A percentile compares a stretch with the other conserved stretches of the same genome.
These are phyloP conservation scores for Termitomyces sp. DNA, from an alignment of 768 basidiomycete species.

Conservation along the genomic window DNA sequence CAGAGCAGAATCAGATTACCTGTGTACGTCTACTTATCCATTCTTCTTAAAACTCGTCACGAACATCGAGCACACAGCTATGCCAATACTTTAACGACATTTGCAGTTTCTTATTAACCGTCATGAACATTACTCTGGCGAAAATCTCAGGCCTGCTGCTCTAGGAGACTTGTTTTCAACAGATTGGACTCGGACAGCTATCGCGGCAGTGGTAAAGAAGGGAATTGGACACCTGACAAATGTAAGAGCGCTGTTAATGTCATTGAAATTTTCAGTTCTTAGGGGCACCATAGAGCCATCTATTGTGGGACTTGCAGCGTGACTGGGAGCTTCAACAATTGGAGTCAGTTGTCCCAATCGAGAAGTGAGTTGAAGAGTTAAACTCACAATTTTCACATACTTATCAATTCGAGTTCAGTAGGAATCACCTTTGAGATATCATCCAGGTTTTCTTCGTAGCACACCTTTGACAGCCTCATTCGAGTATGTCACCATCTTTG, in stretches of 20 bases:
- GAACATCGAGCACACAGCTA: constrained; percentile 39
- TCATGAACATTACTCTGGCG: constrained; percentile 32
- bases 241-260: constrained; percentile 27
- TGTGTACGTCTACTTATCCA: constrained; percentile 51
- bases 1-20: constrained; percentile 68
- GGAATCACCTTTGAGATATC: constrained; percentile 31
- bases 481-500: constrained; percentile 38
- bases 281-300: constrained; percentile 45
- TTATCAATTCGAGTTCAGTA: constrained; percentile 15
- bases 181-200: constrained; percentile 53
- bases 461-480: constrained; percentile 72
- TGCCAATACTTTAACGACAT: constrained; percentile 66
- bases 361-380: constrained; percentile 31
- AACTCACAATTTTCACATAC: constrained; percentile 2
- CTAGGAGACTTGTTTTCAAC: constrained; percentile 56
- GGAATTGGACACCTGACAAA: constrained; percentile 59
- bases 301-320: constrained; percentile 64
- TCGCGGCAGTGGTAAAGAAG: constrained; percentile 47
- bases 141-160: constrained; percentile 39
- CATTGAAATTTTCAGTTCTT: background rate
- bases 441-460: constrained; percentile 55
- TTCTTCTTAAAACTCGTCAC: background rate
- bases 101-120: constrained; percentile 49
- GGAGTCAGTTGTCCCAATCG: constrained; percentile 36
- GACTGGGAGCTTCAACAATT: constrained; percentile 73